These are phyloP conservation scores for Trichoderma pleuroti DNA, from an alignment of 2,329 filamentous ascomycete species.

Conservation along the genomic window DNA sequence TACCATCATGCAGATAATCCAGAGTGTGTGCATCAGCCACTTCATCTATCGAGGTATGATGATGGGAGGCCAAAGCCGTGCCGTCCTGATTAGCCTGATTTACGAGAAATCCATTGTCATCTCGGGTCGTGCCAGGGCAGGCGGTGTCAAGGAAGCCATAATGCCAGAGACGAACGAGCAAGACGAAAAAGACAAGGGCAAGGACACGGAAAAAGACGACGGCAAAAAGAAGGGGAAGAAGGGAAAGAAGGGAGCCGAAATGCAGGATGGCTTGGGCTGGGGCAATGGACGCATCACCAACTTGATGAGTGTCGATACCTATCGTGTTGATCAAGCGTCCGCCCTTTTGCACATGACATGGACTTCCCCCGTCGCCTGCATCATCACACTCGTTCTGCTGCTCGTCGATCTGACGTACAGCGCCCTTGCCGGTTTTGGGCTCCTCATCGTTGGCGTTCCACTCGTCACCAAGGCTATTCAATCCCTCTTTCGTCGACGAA, in stretches of 20 bases:
- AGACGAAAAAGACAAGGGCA: constrained; percentile 42
- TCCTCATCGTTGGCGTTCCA: constrained; percentile 76
- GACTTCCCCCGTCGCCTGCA: constrained; percentile 75
- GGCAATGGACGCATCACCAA: constrained; percentile 89
- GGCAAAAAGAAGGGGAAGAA: constrained; percentile 40
- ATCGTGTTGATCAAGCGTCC: constrained; percentile 83
- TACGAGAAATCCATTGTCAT: constrained; percentile 92
- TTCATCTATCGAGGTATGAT: constrained; percentile 93
- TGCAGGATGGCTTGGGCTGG: constrained; percentile 69
- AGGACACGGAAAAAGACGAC: constrained; percentile 31
- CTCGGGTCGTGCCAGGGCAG: constrained; percentile 82
- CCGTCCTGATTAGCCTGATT: constrained; percentile 77
- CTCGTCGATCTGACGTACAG: constrained; percentile 87
- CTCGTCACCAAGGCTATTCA: constrained; percentile 74
- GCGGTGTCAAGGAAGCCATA: constrained; percentile 49
- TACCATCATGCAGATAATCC: constrained; percentile 77
- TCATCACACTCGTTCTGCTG: constrained; percentile 76
- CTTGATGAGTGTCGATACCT: constrained; percentile 92
- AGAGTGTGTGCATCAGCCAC: constrained; percentile 80
- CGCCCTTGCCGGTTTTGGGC: constrained; percentile 79
- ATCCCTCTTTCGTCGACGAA: constrained; percentile 69
- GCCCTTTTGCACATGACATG: constrained; percentile 90
- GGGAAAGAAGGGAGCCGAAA: constrained; percentile 38
- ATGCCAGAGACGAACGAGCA: constrained; percentile 42
- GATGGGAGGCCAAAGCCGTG: constrained; percentile 78